These are phyloP conservation scores for Chimonanthus praecox DNA, from an alignment of 164 flowering plant genomes.

Conservation along the genomic window DNA sequence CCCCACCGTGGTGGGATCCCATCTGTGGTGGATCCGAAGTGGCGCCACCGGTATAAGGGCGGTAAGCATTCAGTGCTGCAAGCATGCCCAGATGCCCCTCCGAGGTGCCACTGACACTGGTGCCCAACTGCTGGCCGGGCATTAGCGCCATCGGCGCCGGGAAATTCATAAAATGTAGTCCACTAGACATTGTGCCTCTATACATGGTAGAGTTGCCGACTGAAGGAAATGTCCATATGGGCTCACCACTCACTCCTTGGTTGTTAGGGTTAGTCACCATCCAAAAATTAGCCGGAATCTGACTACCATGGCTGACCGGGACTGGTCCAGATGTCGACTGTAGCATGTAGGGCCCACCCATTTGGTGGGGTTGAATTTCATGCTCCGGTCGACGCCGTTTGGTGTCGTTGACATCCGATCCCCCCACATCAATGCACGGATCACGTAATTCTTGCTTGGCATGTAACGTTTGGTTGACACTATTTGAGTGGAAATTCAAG, in stretches of 20 bases:
- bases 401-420: constrained; percentile 22
- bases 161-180: constrained; percentile 73
- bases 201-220: constrained; percentile 16
- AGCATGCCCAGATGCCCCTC: constrained; percentile 68
- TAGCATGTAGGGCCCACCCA: constrained; percentile 53
- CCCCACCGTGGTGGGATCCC: constrained; percentile 53
- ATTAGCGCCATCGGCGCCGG: constrained; percentile 43
- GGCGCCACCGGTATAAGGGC: constrained; percentile 21
- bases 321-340: constrained; percentile 46
- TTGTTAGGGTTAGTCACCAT: constrained; percentile 67
- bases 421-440: constrained; percentile 25
- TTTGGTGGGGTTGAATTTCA: constrained; percentile 19
- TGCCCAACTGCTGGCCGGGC: constrained; percentile 57
- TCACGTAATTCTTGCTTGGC: constrained; percentile 22
- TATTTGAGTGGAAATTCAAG: constrained; percentile 27
- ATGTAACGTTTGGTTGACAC: constrained; percentile 20
- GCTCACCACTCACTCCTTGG: constrained; percentile 38
- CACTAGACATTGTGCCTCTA: constrained; percentile 24
- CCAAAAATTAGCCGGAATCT: constrained; percentile 75
- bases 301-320: constrained; percentile 23
- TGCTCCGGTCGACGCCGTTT: constrained; percentile 43
- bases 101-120: constrained; percentile 19
- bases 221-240: constrained; percentile 47
- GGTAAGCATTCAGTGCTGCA: constrained; percentile 53
- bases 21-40: constrained; percentile 17